These are phyloP conservation scores for Aspergillus spinulosporus DNA, from an alignment of 2,329 filamentous ascomycete species.

Conservation along the genomic window DNA sequence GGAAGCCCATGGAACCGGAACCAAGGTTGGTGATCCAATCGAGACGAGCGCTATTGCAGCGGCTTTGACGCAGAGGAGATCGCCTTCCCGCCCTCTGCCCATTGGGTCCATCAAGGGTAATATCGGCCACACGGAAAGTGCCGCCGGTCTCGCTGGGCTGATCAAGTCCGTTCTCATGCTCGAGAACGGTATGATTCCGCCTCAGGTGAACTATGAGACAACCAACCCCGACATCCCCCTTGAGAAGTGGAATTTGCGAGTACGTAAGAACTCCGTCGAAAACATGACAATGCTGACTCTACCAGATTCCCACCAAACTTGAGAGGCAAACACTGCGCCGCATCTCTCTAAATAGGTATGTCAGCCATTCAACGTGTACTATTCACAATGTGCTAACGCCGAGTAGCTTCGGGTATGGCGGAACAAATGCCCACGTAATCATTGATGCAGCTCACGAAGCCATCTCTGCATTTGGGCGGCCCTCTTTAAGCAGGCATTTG, in stretches of 20 bases:
- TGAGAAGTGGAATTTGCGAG: conserved; percentile 25
- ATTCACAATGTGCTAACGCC: neutral
- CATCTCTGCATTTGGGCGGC: conserved; percentile 2
- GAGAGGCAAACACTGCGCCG: conserved; percentile 9
- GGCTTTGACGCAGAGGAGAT: neutral
- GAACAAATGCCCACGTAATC: conserved; percentile 18
- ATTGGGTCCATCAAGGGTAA: conserved; percentile 19
- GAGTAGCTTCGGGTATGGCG: conserved; percentile 12
- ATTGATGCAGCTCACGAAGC: conserved; percentile 8
- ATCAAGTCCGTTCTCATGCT: conserved; percentile 48
- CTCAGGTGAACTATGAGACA: conserved; percentile 44
- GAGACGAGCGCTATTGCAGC: conserved; percentile 20
- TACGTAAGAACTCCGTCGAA: conserved; percentile 11
- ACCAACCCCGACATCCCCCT: conserved; percentile 26
- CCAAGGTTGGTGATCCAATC: conserved; percentile 27
- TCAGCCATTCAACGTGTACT: neutral
- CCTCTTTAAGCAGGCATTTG: conserved; percentile 4
- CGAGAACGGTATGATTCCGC: conserved; percentile 47
- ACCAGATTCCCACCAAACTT: conserved; percentile 13
- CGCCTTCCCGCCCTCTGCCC: neutral
- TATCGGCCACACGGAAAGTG: conserved; percentile 31
- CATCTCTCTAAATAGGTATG: conserved; percentile 12
- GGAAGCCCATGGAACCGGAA: conserved; percentile 46
- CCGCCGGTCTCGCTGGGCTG: conserved; percentile 40
- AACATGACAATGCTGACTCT: conserved; percentile 32